Conservation (phyloP, 1,284 basidiomycete genomes). For the Rhodotorula sp. region DNA sequence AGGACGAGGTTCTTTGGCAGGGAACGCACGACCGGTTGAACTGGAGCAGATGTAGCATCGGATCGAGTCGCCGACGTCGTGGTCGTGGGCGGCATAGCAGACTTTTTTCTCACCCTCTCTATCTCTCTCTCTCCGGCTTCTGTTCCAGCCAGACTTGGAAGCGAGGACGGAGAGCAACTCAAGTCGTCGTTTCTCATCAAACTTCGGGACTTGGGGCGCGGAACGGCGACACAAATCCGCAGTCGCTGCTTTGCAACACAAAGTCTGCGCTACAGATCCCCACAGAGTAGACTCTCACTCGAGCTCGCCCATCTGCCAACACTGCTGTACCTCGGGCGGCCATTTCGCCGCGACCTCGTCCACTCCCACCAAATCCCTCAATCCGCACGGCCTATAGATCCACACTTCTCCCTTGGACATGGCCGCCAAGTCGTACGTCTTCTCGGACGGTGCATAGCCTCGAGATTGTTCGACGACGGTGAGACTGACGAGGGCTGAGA, state of each 20-base stretch:
- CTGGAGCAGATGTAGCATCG: neutral
- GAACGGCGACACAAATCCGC: too few relatives aligned
- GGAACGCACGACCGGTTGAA: neutral
- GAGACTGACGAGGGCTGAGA: conserved; percentile 36
- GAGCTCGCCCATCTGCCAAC: conserved; percentile 28
- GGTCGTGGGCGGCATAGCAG: neutral
- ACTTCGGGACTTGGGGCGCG: too few relatives aligned
- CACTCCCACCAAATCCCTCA: conserved; percentile 33
- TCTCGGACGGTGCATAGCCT: conserved; percentile 32
- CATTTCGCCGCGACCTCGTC: conserved; percentile 35
- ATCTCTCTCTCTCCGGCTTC: too few relatives aligned
- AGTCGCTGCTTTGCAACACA: too few relatives aligned
- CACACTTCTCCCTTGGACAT: conserved; percentile 44
- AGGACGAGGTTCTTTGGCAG: conserved; percentile 13
- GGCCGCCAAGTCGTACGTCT: conserved; percentile 42
- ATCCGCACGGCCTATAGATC: conserved; percentile 45
- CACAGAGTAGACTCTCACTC: conserved; percentile 7
- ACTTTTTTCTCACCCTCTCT: too few relatives aligned
- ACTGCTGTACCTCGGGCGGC: conserved; percentile 21
- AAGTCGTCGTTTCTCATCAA: too few relatives aligned
- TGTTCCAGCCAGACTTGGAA: too few relatives aligned
- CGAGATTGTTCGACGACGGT: conserved; percentile 46
- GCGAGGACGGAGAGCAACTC: too few relatives aligned
- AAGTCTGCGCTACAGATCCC: too few relatives aligned
- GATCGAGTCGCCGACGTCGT: neutral